These are phyloP conservation scores for Termitomyces sp. DNA, from an alignment of 768 basidiomycete genomes.

Conservation along the genomic window DNA sequence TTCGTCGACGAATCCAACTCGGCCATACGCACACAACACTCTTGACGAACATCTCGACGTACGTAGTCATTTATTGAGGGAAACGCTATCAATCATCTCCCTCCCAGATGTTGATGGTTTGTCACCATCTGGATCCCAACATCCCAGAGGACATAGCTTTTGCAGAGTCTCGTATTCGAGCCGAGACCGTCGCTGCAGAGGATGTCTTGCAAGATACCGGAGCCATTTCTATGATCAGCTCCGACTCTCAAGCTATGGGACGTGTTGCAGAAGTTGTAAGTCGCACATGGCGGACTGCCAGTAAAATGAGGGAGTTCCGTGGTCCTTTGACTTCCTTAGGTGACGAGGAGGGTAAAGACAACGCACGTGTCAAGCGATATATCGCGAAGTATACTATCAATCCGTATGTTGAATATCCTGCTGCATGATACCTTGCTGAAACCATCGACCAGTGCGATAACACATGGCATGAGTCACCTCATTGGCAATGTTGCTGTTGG, in stretches of 20 bases:
- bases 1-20: constrained; percentile 94
- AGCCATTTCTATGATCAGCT: constrained; percentile 95
- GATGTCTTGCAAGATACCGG: constrained; percentile 91
- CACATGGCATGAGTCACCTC: constrained; percentile 85
- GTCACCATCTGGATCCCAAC: constrained; percentile 90
- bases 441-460: constrained; percentile 61
- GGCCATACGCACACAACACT: constrained; percentile 88
- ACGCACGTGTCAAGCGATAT: constrained; percentile 90
- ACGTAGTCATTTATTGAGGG: constrained; percentile 18
- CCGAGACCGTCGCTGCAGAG: constrained; percentile 95
- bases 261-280: constrained; percentile 92
- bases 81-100: neutral
- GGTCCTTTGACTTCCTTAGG: constrained; percentile 71
- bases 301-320: constrained; percentile 79
- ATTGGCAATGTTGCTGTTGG: constrained; percentile 82
- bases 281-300: constrained; percentile 95
- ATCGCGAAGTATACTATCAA: constrained; percentile 97
- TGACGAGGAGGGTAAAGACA: constrained; percentile 69
- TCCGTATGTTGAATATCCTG: constrained; percentile 53
- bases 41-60: constrained; percentile 97
- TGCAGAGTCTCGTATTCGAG: constrained; percentile 94
- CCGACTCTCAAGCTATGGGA: constrained; percentile 98
- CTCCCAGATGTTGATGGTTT: constrained; percentile 98
- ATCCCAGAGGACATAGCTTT: constrained; percentile 94
- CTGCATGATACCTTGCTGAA: neutral